Base-by-base conservation (phyloP, 1,284 basidiomycete genomes). In the Erythrobasidium hasegawianum region DNA sequence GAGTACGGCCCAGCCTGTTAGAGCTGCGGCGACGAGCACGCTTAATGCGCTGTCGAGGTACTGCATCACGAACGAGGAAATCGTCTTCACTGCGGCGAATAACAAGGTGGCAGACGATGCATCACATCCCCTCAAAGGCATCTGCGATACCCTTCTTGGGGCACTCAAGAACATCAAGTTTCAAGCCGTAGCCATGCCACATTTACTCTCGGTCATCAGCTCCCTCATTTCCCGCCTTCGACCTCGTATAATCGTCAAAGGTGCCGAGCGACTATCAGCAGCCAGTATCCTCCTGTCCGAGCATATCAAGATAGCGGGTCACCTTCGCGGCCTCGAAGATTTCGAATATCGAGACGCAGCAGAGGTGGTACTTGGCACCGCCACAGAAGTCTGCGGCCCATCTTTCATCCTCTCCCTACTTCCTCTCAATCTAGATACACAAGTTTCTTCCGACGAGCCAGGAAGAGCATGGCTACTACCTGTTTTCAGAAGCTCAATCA, bases 281-380 rank as follows among this genome's bases (percentile, higher is more conserved):
- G 88, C 90, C 1, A 85, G 90, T 73, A 76, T 80, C 50, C 81
- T 97, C 8, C 80, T 95, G 22, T 76, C 88, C 52, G 85, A 86
- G 38, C 77, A 92, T n/a, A 82, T 97, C 56, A 79, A 82, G 69
- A 84, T 85, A 64, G 81, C 96, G 27, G 90, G 86, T 1, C 85
- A 87, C 47, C 78, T 96, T 67, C 81, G 95, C 47, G 80, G 84
- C 39, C 82, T 88, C 73, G 89, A 87, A 77, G 85, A 82, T 3
- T 98, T 98, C 74, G 93, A 97, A 77, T 84, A 88, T 77, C 94
- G 92, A 77, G 91, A 94, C 76, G 84, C 85, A 54, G 92, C 87
- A 24, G 96, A 99, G 77, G 81, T 80, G 3, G 86, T 88, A 1
- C 79, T 98, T 41, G 86, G 87, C 3, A 84, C 85, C 29, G 90